Evolutionary conservation across 2,329 filamentous ascomycete species (phyloP).

Genomic region (Fonsecaea pedrosoi): DNA sequence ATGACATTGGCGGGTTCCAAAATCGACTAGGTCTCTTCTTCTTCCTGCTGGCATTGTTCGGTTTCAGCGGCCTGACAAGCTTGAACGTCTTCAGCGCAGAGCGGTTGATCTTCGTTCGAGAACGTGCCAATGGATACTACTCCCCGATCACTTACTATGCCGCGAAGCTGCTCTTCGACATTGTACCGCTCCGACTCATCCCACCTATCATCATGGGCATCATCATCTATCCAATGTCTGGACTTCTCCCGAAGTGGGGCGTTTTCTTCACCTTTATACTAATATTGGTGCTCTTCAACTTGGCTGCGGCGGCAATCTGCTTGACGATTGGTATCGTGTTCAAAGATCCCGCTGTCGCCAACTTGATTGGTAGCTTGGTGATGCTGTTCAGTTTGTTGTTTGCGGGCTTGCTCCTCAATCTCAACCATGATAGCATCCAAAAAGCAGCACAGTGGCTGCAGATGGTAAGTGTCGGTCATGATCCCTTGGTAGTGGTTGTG

Average conservation of each 20-base stretch:
- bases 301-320: conserved; percentile 91
- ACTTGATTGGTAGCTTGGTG: conserved; percentile 88
- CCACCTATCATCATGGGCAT: conserved; percentile 94
- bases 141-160: conserved; percentile 91
- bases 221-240: conserved; percentile 98
- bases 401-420: conserved; percentile 90
- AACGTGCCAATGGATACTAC: conserved; percentile 97
- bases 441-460: conserved; percentile 87
- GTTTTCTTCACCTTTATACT: conserved; percentile 93
- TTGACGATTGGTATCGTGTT: conserved; percentile 96
- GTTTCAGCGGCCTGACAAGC: conserved; percentile 93
- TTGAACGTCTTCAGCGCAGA: conserved; percentile 93
- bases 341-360: conserved; percentile 88
- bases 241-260: conserved; percentile 77
- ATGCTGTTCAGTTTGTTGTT: conserved; percentile 98
- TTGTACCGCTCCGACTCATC: conserved; percentile 90
- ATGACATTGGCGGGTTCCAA: conserved; percentile 97
- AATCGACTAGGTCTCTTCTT: conserved; percentile 97
- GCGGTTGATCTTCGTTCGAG: conserved; percentile 86
- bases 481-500: conserved; percentile 14
- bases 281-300: conserved; percentile 92
- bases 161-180: conserved; percentile 97
- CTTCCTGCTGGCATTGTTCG: conserved; percentile 93
- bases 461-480: conserved; percentile 55
- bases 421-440: conserved; percentile 74